Evolutionary conservation across 441 rosid genomes (phyloP), one percentile per base, ranked within the genome.

Genomic region (Viola pubescens): DNA sequence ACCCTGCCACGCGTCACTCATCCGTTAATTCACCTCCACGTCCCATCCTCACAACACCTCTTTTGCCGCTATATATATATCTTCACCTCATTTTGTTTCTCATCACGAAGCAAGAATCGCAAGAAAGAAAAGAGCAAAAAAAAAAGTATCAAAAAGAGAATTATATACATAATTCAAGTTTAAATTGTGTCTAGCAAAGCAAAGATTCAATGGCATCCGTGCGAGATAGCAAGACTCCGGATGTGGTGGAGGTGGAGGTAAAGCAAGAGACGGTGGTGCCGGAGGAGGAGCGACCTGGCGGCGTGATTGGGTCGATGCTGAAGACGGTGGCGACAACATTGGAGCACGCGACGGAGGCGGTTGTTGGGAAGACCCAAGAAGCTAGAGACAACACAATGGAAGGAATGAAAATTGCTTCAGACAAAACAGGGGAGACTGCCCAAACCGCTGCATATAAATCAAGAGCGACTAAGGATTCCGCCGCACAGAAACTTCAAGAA

Each of bases 261-360:
- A 53, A 62, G 63, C 67, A 74, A 40, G 82, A 77, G 0, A 79
- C 79, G 8, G 59, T 60, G 4, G 86, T 79, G 9, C 62, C 79
- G 7, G 48, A 43, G 9, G 83, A 73, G 37, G 61, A 71, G 13
- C 73, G 75, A 43, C 46, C 46, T 0, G 46, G 8, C 46, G 85
- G 88, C 0, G 69, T 84, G 9, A 61, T 84, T 55, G 88, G 82
- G 4, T 82, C 88, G 0, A 73, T 87, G 60, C 46, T 87, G 13
- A 72, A 69, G 52, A 82, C 79, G 6, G 82, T 87, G 9, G 77
- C 76, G 7, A 88, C 70, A 43, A 82, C 86, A 0, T 71, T 64
- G 41, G 86, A 65, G 61, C 83, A 84, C 5, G 95, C 85, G 0
- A 85, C 74, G 56, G 87, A 81, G 5, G 87, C 78, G 0, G 84